phyloP scores from a whole-genome alignment of 164 flowering plant genomes.

The Chloranthus sessilifolius region DNA sequence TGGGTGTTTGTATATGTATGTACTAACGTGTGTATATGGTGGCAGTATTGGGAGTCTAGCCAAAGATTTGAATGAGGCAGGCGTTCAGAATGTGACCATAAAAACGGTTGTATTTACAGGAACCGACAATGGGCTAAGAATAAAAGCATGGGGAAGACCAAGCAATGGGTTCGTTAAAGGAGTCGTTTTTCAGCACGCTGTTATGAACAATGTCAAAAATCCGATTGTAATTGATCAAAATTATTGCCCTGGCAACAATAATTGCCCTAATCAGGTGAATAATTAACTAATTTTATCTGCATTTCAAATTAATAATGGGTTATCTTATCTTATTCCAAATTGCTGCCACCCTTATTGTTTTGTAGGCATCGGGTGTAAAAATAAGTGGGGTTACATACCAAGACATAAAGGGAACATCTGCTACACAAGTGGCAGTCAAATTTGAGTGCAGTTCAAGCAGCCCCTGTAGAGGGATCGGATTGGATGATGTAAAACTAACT shows the following conservation, averaged over 20 bases:
- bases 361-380: slow-evolving; percentile 21
- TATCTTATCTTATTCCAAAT: too few species aligned
- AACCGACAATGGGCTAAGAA: slow-evolving; percentile 27
- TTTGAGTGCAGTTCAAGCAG: slow-evolving; percentile 21
- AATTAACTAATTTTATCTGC: neutral
- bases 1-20: too few species aligned
- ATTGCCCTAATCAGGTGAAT: slow-evolving; percentile 28
- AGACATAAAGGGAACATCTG: slow-evolving; percentile 23
- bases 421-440: slow-evolving; percentile 21
- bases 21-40: neutral
- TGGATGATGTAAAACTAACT: slow-evolving; percentile 21
- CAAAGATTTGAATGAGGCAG: slow-evolving; percentile 16
- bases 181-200: slow-evolving; percentile 18
- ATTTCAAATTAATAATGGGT: too few species aligned
- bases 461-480: slow-evolving; percentile 23
- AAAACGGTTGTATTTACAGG: slow-evolving; percentile 17
- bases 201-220: slow-evolving; percentile 21
- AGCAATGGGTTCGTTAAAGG: slow-evolving; percentile 27
- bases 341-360: too few species aligned
- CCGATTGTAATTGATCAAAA: slow-evolving; percentile 32
- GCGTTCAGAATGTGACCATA: slow-evolving; percentile 27
- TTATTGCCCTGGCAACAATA: slow-evolving; percentile 22
- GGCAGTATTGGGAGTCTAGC: slow-evolving; percentile 31
- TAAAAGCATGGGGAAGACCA: slow-evolving; percentile 32
- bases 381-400: slow-evolving; percentile 21